Conservation (phyloP, 352 stramenopile genomes). For the Pythium scleroteichum region DNA sequence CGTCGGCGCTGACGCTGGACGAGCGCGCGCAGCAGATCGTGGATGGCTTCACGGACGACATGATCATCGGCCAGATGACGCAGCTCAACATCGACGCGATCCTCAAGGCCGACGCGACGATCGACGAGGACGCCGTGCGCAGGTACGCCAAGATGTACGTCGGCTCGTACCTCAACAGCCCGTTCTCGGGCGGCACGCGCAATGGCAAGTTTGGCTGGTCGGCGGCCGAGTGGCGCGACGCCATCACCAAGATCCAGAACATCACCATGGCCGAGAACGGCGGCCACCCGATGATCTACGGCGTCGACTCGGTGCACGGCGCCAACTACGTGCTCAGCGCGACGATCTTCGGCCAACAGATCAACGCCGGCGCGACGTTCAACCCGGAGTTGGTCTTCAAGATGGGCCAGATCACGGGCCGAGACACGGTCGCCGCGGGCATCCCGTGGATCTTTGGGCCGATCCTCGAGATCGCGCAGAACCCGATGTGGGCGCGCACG, state of each 20-base stretch:
- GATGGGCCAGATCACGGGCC: slow-evolving; percentile 65
- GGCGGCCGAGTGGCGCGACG: slow-evolving; percentile 36
- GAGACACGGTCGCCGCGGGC: slow-evolving; percentile 81
- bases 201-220: slow-evolving; percentile 2
- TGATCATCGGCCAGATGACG: slow-evolving; percentile 10
- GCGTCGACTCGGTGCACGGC: slow-evolving; percentile 90
- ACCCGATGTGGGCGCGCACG: slow-evolving; percentile 85
- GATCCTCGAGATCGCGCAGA: slow-evolving; percentile 82
- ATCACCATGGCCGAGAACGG: slow-evolving; percentile 62
- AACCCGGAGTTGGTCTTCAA: slow-evolving; percentile 71
- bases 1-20: slow-evolving; percentile 12
- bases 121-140: slow-evolving; percentile 4
- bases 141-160: slow-evolving; percentile 1
- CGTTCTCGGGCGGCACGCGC: slow-evolving; percentile 7
- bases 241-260: slow-evolving; percentile 48
- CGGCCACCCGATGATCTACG: slow-evolving; percentile 78
- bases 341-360: slow-evolving; percentile 83
- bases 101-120: slow-evolving; percentile 11
- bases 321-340: slow-evolving; percentile 82
- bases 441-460: slow-evolving; percentile 91
- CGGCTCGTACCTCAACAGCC: slow-evolving; percentile 17
- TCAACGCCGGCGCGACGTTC: slow-evolving; percentile 87
- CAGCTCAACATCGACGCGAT: slow-evolving; percentile 12
- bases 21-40: slow-evolving; percentile 26
- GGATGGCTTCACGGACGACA: background rate